phyloP scores from a whole-genome alignment of 805 yeast species.

The Saturnispora gosingensis region DNA sequence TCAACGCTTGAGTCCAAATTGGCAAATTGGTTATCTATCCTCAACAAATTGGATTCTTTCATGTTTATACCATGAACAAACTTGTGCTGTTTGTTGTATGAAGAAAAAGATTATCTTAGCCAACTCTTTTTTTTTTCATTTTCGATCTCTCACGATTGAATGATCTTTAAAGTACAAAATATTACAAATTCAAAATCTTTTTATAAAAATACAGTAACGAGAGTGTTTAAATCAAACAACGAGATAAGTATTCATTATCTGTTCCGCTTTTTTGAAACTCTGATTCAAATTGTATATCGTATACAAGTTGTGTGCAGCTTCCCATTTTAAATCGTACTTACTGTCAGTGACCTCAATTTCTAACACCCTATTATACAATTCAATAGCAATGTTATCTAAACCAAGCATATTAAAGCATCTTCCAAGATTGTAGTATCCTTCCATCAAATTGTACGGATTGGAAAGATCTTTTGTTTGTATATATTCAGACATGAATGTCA shows the following conservation, averaged over 20 bases:
- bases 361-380: conserved; percentile 64
- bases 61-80: not conserved
- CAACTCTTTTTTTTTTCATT: not conserved
- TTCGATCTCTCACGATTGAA: not conserved
- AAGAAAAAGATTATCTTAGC: not conserved
- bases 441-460: conserved; percentile 51
- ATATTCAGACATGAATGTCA: conserved; percentile 70
- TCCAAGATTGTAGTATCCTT: conserved; percentile 75
- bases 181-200: not conserved
- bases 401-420: conserved; percentile 81
- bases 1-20: conserved; percentile 8
- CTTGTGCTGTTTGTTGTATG: not conserved
- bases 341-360: conserved; percentile 36
- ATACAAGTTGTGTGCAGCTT: conserved; percentile 80
- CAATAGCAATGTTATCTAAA: conserved; percentile 60
- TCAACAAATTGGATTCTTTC: not conserved
- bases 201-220: not conserved
- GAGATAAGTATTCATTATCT: conserved; percentile 57
- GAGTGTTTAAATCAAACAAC: conserved; percentile 26
- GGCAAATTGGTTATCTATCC: not conserved
- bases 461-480: conserved; percentile 32
- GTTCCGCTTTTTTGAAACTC: conserved; percentile 54
- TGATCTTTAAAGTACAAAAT: not conserved
- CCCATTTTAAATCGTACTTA: conserved; percentile 46
- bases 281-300: conserved; percentile 71